Percentiles rank a stretch among this genome's conserved stretches.
Conservation (phyloP, 148 eudicot species). For the Diospyros lotus region DNA sequence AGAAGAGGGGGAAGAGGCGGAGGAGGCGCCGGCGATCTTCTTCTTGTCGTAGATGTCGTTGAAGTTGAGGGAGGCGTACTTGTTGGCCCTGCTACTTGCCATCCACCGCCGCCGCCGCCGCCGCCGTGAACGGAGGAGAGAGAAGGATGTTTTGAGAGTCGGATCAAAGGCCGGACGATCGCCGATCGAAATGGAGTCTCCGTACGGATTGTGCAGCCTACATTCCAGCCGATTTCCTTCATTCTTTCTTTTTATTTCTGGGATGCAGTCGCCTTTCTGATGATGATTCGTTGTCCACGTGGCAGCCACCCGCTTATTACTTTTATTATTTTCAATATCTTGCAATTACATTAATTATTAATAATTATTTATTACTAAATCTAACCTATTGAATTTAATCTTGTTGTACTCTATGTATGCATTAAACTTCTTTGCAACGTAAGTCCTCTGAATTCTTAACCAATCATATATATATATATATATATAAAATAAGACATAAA, state of each 20-base stretch:
- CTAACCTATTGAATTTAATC: too few species aligned
- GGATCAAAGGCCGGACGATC: background rate
- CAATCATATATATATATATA: too few species aligned
- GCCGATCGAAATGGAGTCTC: background rate
- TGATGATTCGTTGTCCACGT: background rate
- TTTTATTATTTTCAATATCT: background rate
- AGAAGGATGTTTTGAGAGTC: background rate
- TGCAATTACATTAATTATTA: too few species aligned
- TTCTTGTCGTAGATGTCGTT: conserved; percentile 65
- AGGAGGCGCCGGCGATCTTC: conserved; percentile 23
- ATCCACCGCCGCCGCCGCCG: conserved; percentile 37
- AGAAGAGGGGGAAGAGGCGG: background rate
- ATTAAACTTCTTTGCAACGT: too few species aligned
- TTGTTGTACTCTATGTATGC: too few species aligned
- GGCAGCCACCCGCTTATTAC: background rate
- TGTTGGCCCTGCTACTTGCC: conserved; percentile 58
- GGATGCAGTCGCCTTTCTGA: background rate
- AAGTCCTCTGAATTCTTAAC: too few species aligned
- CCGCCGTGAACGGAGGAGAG: conserved; percentile 11
- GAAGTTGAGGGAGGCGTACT: conserved; percentile 69
- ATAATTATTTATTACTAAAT: too few species aligned
- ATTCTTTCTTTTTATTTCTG: background rate
- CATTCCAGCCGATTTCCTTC: background rate
- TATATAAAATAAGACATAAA: too few species aligned
- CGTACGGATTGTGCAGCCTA: background rate